These are phyloP conservation scores for Ustilago nuda DNA, from an alignment of 1,284 basidiomycete species.

Conservation along the genomic window DNA sequence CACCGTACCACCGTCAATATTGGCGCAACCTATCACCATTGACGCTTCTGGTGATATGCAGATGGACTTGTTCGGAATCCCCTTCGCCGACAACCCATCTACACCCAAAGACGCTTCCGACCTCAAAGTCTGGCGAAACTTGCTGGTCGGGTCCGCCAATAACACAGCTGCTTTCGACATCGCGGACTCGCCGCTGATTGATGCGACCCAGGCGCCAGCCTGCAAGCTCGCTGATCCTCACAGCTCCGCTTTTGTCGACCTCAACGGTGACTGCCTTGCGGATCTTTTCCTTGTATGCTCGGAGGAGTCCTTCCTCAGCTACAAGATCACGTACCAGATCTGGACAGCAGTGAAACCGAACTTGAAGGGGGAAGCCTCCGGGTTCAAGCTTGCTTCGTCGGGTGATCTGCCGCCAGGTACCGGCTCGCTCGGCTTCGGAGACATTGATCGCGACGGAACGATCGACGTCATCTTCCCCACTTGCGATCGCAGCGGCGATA, in stretches of 20 bases:
- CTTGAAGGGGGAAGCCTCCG: constrained; percentile 70
- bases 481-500: constrained; percentile 74
- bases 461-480: constrained; percentile 93
- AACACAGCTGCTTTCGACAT: constrained; percentile 38
- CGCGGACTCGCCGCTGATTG: constrained; percentile 27
- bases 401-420: constrained; percentile 81
- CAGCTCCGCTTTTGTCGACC: constrained; percentile 92
- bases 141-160: constrained; percentile 19
- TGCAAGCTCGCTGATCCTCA: constrained; percentile 88
- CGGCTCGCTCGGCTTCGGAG: constrained; percentile 87
- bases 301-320: constrained; percentile 65
- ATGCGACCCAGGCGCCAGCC: constrained; percentile 33
- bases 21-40: constrained; percentile 84
- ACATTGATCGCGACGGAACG: constrained; percentile 94
- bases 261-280: constrained; percentile 94
- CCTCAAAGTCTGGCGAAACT: constrained; percentile 60
- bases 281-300: constrained; percentile 92
- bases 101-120: constrained; percentile 30
- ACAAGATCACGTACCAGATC: constrained; percentile 79
- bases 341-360: constrained; percentile 74
- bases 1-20: constrained; percentile 76
- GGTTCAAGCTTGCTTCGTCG: constrained; percentile 79
- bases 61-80: constrained; percentile 85
- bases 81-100: constrained; percentile 65
- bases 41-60: constrained; percentile 89